Evolutionary conservation across 306 rosid species (phyloP).

Genomic region (Cucurbita moschata): DNA sequence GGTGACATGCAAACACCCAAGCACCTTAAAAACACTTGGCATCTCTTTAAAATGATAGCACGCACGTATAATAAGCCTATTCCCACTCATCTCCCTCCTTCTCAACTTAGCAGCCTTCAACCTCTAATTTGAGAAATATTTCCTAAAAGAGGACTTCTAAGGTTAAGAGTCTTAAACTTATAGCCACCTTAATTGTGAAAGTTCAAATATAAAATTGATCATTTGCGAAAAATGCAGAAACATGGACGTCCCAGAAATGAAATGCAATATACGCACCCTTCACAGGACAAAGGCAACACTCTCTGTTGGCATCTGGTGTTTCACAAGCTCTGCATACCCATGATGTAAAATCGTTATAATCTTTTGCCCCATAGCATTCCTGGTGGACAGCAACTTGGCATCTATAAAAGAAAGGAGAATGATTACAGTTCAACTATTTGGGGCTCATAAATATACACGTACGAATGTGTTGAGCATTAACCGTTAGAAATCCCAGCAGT

Average conservation of each 20-base stretch:
- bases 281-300: conserved; percentile 98
- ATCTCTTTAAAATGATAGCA: background rate
- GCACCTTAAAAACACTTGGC: background rate
- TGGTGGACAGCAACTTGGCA: conserved; percentile 99
- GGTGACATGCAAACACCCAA: background rate
- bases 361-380: conserved; percentile 89
- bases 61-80: background rate
- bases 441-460: background rate
- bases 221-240: conserved; percentile 5
- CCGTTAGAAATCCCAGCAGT: background rate
- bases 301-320: conserved; percentile 70
- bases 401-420: conserved; percentile 23
- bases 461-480: background rate
- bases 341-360: conserved; percentile 76
- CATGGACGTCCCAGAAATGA: conserved; percentile 11
- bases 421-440: background rate
- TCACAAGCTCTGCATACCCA: conserved; percentile 99
- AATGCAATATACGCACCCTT: conserved; percentile 41
- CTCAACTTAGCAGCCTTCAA: background rate
- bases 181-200: background rate
- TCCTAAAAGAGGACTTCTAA: background rate
- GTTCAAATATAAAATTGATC: background rate
- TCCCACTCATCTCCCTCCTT: background rate
- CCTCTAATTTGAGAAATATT: background rate
- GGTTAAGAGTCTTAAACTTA: background rate